Percentiles rank a stretch among this genome's conserved stretches.
Conservation (phyloP, 805 yeast genomes). For the Starmerella sirachaensis region DNA sequence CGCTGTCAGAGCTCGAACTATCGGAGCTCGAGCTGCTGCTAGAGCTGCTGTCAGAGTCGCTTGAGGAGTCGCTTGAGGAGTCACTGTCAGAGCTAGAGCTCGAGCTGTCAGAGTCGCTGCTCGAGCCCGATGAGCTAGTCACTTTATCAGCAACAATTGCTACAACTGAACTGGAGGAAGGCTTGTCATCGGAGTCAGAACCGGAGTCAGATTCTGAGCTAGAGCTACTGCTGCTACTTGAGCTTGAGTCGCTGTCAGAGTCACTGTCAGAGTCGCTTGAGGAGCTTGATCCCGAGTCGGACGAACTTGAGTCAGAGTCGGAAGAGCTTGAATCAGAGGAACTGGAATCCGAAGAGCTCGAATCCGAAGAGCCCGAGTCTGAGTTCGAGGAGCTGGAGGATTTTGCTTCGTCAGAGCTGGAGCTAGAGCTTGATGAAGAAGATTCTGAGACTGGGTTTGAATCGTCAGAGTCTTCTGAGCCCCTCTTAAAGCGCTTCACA, state of each 20-base stretch:
- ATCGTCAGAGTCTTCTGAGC: neutral
- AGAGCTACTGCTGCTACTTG: conserved; percentile 13
- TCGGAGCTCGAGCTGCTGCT: neutral
- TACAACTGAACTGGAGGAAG: conserved; percentile 22
- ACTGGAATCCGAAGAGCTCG: conserved; percentile 13
- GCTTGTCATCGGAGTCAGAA: conserved; percentile 23
- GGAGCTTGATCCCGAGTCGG: conserved; percentile 9
- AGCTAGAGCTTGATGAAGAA: conserved; percentile 19
- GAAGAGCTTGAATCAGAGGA: conserved; percentile 17
- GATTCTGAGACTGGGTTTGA: neutral
- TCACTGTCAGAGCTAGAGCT: conserved; percentile 17
- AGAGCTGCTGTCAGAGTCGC: neutral
- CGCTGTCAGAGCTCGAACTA: conserved; percentile 1
- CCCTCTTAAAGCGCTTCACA: conserved; percentile 20
- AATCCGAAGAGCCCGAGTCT: conserved; percentile 18
- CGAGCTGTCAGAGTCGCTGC: conserved; percentile 11
- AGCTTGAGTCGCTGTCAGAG: conserved; percentile 15
- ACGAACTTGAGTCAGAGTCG: conserved; percentile 17
- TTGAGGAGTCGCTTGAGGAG: conserved; percentile 5
- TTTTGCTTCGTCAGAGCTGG: conserved; percentile 26
- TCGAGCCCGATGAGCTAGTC: conserved; percentile 23
- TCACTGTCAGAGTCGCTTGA: conserved; percentile 5
- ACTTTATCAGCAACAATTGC: no score
- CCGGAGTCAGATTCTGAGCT: conserved; percentile 25
- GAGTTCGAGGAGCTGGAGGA: conserved; percentile 23